Evolutionary conservation across 352 stramenopile genomes (phyloP), one percentile per base, ranked within the genome.

Genomic region (Globisporangium recalcitrans): DNA sequence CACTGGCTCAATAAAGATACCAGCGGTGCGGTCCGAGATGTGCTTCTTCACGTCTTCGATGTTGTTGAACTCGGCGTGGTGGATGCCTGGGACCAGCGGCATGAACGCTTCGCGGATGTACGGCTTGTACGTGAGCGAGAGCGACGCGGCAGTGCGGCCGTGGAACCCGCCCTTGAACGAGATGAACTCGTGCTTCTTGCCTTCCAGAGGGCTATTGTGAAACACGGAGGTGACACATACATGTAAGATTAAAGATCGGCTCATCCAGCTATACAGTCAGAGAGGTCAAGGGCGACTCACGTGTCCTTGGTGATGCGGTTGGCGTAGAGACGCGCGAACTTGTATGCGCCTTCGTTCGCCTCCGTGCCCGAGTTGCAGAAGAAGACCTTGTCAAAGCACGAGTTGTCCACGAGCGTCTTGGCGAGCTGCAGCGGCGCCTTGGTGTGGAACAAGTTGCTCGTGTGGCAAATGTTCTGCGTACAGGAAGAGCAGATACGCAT

Each of bases 371-470:
- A 97, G 75, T 99, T 99, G 72, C 90, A 98, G 77, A 99, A 99
- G 77, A 99, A 99, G n/a, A 96, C 96, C 71, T 98, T 98, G 72
- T 96, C 87, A 61, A 98, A 97, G 46, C 81, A 83, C n/a, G 89
- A 98, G 69, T 98, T 98, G 63, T 98, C 86, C 60, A 98, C 91
- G 6, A 99, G 80, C 74, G 85, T 98, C 67, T 97, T 88, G 24
- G 96, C 97, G 24, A 99, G 77, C 49, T 95, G 73, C 31, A 96
- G 89, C 58, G 97, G 95, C 44, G 91, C 74, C n/a, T 90, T 80
- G 19, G 96, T 98, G 68, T 98, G 97, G 78, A 98, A 99, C 52
- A 99, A 77, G 74, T 99, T 99, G 76, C 78, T 96, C 62, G 97
- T 91, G 68, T 99, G 97, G 68, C 97, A 95, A 16, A 99, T 67